A percentile compares a stretch with the other conserved stretches of the same genome.
Conservation (phyloP, 129 eudicot genomes). For the Tagetes patula region DNA sequence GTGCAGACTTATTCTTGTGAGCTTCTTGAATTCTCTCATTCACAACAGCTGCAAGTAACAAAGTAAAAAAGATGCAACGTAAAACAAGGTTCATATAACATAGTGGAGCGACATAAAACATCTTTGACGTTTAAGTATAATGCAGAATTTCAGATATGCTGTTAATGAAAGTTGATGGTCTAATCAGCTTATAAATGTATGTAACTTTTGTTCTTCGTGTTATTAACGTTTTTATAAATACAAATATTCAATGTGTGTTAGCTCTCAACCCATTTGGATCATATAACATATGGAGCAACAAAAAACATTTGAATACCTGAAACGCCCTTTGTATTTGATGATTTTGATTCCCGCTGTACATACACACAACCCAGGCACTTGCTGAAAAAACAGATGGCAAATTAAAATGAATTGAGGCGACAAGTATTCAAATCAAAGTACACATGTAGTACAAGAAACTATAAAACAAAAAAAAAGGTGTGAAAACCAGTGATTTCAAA, state of each 20-base stretch:
- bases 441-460: not conserved
- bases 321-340: conserved; percentile 81
- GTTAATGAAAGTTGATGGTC: no score
- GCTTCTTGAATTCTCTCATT: conserved; percentile 83
- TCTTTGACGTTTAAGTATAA: no score
- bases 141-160: no score
- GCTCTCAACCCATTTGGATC: no score
- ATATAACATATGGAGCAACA: not conserved
- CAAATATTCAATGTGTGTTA: no score
- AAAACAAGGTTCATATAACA: not conserved
- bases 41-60: conserved; percentile 65
- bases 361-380: conserved; percentile 95
- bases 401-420: not conserved
- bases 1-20: conserved; percentile 64
- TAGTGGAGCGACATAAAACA: no score
- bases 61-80: not conserved
- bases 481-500: no score
- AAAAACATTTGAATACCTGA: conserved; percentile 60
- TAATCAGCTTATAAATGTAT: no score
- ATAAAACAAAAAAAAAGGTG: not conserved
- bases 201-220: no score
- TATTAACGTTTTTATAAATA: no score
- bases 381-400: conserved; percentile 47
- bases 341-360: conserved; percentile 89
- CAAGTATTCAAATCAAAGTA: conserved; percentile 1